phyloP scores from a whole-genome alignment of 768 basidiomycete genomes.

The Termitomyces sp. region DNA sequence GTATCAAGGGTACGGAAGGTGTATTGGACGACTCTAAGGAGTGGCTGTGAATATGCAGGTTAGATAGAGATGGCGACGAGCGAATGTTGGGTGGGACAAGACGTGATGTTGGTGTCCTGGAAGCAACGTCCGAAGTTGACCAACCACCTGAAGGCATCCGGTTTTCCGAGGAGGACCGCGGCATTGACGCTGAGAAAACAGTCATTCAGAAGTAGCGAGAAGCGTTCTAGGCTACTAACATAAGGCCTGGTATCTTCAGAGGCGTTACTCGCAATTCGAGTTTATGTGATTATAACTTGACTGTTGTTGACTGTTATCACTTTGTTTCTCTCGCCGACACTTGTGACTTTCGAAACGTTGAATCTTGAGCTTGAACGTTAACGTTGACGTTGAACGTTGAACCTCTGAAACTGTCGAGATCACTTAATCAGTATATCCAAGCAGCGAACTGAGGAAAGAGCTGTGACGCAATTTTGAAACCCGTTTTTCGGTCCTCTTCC shows the following conservation, averaged over 20 bases:
- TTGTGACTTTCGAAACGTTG: too few relatives aligned
- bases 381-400: too few relatives aligned
- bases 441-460: too few relatives aligned
- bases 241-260: neutral
- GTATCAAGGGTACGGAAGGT: conserved; percentile 24
- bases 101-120: conserved; percentile 43
- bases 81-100: conserved; percentile 49
- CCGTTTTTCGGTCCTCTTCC: too few relatives aligned
- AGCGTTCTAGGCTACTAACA: neutral
- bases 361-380: too few relatives aligned
- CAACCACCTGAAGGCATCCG: conserved; percentile 12
- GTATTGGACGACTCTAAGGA: conserved; percentile 28
- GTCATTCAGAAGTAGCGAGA: neutral
- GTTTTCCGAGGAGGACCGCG: conserved; percentile 21
- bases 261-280: too few relatives aligned
- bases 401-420: too few relatives aligned
- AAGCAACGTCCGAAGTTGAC: conserved; percentile 7
- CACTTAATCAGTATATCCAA: too few relatives aligned
- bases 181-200: conserved; percentile 13
- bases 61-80: conserved; percentile 51
- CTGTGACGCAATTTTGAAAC: too few relatives aligned
- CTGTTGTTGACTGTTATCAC: neutral
- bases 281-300: neutral
- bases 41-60: conserved; percentile 52
- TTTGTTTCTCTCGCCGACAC: neutral